Base-by-base conservation (phyloP, 2,329 filamentous ascomycete species). In the Hypomyces perniciosus region DNA sequence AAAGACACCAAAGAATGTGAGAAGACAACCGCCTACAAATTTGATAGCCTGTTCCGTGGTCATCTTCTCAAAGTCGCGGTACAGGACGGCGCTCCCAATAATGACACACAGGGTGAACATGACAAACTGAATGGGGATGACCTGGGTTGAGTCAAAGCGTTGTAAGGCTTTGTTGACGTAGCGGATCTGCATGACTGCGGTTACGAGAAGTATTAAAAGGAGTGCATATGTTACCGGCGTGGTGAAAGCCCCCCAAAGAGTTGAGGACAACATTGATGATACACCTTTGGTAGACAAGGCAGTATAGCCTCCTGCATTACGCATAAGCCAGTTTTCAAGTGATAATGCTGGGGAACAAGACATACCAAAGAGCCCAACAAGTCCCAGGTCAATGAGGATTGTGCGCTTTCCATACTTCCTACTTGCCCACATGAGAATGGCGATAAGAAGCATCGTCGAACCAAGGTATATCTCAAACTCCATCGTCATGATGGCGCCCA, bases 1-100 rank as follows among this genome's bases (percentile, higher is more conserved):
- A 69, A 93, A 97, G n/a, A 99, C 93, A 8, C 93, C 93, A 53
- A 92, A 84, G 67, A 99, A 99, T 1, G 93, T 99, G 57, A 99
- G 71, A 4, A 89, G 76, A 68, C 93, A 99, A 35, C 93, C 93
- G 26, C 88, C 89, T 9, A 96, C 72, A 63, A 99, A 99, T 61
- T 96, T 95, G 51, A 75, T 72, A 2, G 88, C 88, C 61, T 89
- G 87, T 44, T 83, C 77, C 30, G 77, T 70, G 0, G 84, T 87
- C 6, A 89, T 88, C 39, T 86, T 84, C 67, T 97, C 88, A 62
- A 99, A 99, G 67, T 99, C 93, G 45, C 92, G 85, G 65, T 97
- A 99, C 5, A 99, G 72, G 7, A 99, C 79, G 1, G 92, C 92
- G 61, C 91, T 96, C 51, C 93, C 93, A 46, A 96, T 78, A 59